Percentiles rank a stretch among this genome's conserved stretches.
Evolutionary conservation across 129 eudicot genomes (phyloP).

Genomic region (Heracleum sosnowskyi): DNA sequence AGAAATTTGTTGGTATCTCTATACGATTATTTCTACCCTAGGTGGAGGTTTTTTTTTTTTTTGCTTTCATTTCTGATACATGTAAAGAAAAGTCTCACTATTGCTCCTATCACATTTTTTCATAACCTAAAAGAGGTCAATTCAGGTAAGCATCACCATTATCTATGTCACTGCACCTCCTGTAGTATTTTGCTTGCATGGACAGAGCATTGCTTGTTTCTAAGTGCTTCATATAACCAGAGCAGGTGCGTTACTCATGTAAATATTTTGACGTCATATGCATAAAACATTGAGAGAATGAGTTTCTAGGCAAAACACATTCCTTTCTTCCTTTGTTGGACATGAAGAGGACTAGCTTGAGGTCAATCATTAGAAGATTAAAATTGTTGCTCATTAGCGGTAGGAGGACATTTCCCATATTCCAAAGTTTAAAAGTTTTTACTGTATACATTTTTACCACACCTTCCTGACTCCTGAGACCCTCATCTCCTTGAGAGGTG

Average conservation of each 20-base stretch:
- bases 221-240: background rate
- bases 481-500: too few relatives aligned
- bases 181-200: background rate
- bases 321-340: background rate
- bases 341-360: background rate
- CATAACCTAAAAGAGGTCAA: background rate
- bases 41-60: constrained; percentile 79
- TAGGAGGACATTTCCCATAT: too few relatives aligned
- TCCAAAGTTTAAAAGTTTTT: too few relatives aligned
- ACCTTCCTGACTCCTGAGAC: too few relatives aligned
- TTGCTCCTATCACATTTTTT: background rate
- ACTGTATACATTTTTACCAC: too few relatives aligned
- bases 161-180: background rate
- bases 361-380: background rate
- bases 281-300: background rate
- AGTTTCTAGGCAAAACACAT: background rate
- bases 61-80: constrained; percentile 78
- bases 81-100: constrained; percentile 16
- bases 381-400: too few relatives aligned
- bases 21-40: constrained; percentile 58
- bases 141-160: background rate
- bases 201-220: background rate
- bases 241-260: background rate
- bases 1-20: constrained; percentile 78
- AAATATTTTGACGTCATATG: background rate